Evolutionary conservation across 768 basidiomycete species (phyloP), one percentile per base, ranked within the genome.

Genomic region (Lactarius sanguifluus): DNA sequence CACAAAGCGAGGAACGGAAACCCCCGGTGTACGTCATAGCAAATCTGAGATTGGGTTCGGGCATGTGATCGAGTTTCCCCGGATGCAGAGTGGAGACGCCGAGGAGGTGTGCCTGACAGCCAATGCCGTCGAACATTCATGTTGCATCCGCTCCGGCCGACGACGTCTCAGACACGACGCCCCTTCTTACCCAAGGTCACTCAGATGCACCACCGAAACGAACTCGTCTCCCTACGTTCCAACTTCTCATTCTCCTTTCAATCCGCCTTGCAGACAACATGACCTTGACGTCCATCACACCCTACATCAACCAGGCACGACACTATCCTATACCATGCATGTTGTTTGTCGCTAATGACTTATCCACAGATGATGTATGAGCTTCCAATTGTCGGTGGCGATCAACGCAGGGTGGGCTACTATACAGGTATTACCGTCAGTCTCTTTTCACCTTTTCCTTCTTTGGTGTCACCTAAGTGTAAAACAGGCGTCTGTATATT

Each of bases 401-500:
- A 82, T 55, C 77, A 79, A 64, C 73, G 72, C 45, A 77, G 75
- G 70, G 79, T 82, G 15, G 81, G 81, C 28, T 82, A 82, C 69
- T 82, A 82, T 69, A 80, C 81, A 2, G 81, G 81, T 8, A 58
- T 82, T 63, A 81, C 82, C 28, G 81, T 82, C 70, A 62, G 82
- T 79, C 59, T 64, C 62, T 28, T 50, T 23, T 36, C 2, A 6
- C 13, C 4, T 54, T 7, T 8, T n/a, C 20, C 1, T 47, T 15
- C 9, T 55, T 36, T n/a, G n/a, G 8, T 9, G 9, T 64, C 28
- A 45, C 13, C 40, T 38, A 36, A 4, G 50, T 59, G 36, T 38
- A 16, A 10, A 12, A 6, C 60, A 82, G 82, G 76, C 78, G 67
- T 83, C 81, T 1, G 71, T 82, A 45, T 83, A 81, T 69, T 83